These are phyloP conservation scores for Leishmania mexicana DNA, from an alignment of 208 protist genomes.

Conservation along the genomic window DNA sequence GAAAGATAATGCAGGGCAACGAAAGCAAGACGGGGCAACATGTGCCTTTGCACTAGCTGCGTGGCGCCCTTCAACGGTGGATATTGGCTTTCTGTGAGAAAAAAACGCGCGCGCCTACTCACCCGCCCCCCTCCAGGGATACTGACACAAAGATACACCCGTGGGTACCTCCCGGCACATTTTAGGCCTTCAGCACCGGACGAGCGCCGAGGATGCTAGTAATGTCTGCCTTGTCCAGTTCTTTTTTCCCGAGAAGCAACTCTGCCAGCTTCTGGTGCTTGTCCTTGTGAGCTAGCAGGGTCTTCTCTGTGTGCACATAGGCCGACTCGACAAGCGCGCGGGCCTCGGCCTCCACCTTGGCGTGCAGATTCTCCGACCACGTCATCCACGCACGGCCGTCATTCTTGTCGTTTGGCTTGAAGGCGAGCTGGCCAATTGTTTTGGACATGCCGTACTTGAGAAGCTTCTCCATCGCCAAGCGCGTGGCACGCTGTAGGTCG, in stretches of 20 bases:
- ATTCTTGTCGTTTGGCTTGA: constrained; percentile 89
- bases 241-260: constrained; percentile 87
- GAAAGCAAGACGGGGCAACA: background rate
- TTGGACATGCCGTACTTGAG: constrained; percentile 92
- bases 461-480: constrained; percentile 88
- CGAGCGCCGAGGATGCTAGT: constrained; percentile 72
- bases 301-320: constrained; percentile 74
- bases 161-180: no score
- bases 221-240: constrained; percentile 84
- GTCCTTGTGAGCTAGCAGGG: constrained; percentile 66
- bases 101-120: no score
- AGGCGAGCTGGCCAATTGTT: constrained; percentile 82
- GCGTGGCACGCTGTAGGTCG: constrained; percentile 90
- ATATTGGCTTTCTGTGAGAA: background rate
- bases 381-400: constrained; percentile 91
- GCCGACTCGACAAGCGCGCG: constrained; percentile 68
- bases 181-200: constrained; percentile 21
- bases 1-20: background rate
- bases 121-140: background rate
- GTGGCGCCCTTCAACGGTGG: background rate
- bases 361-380: constrained; percentile 88
- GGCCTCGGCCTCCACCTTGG: constrained; percentile 86
- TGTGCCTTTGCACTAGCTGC: background rate
- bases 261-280: constrained; percentile 73
- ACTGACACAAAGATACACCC: no score